These are phyloP conservation scores for Malus domestica DNA, from an alignment of 306 rosid species.

Conservation along the genomic window ASM211411v1 NC_041797.1:11845501-11846000, in stretches of 20 bases:
- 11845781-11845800: conserved; percentile 72
- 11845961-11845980: too few relatives aligned
- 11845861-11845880: background rate
- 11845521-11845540: background rate
- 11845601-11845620: conserved; percentile 87
- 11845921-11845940: too few relatives aligned
- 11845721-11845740: conserved; percentile 80
- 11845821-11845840: background rate
- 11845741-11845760: conserved; percentile 76
- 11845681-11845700: conserved; percentile 76
- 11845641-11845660: conserved; percentile 87
- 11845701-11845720: conserved; percentile 79
- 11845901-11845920: too few relatives aligned
- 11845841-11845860: background rate
- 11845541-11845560: background rate
- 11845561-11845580: background rate
- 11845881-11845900: too few relatives aligned
- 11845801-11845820: background rate
- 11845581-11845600: conserved; percentile 17
- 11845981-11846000: too few relatives aligned
- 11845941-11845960: too few relatives aligned
- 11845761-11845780: conserved; percentile 96
- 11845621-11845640: conserved; percentile 74
- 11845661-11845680: conserved; percentile 85
- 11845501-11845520: background rate